These are phyloP conservation scores for Fraxinus velutina DNA, from an alignment of 305 asterid species.

Conservation along the genomic window DNA sequence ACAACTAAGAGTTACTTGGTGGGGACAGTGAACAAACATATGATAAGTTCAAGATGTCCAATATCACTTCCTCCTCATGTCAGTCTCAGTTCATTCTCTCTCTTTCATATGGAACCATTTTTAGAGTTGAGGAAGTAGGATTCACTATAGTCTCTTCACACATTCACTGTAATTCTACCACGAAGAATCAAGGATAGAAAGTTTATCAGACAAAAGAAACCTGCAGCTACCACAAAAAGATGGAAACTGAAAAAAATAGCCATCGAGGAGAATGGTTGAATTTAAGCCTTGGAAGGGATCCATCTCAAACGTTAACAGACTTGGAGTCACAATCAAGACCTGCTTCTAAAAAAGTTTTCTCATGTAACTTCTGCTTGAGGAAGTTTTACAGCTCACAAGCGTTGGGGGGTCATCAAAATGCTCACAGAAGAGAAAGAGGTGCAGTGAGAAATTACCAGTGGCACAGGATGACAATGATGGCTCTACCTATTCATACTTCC, in stretches of 20 bases:
- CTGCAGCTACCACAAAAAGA: conserved; percentile 23
- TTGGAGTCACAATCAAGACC: conserved; percentile 43
- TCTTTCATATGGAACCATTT: conserved; percentile 38
- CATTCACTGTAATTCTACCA: conserved; percentile 23
- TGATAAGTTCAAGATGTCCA: conserved; percentile 39
- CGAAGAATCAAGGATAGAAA: conserved; percentile 20
- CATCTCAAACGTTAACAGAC: conserved; percentile 32
- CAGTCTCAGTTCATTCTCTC: conserved; percentile 42
- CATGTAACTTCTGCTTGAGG: conserved; percentile 87
- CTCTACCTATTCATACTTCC: conserved; percentile 44
- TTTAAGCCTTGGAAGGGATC: conserved; percentile 53
- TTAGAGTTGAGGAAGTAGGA: conserved; percentile 35
- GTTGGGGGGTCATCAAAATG: conserved; percentile 91
- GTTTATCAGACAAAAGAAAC: not conserved
- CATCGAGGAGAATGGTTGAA: conserved; percentile 61
- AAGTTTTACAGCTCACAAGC: conserved; percentile 89
- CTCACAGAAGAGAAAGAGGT: conserved; percentile 86
- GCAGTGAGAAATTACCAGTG: conserved; percentile 63
- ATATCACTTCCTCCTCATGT: conserved; percentile 41
- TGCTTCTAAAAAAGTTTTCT: conserved; percentile 53
- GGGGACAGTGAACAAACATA: conserved; percentile 51
- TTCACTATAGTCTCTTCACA: conserved; percentile 29
- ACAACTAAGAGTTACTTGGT: conserved; percentile 48
- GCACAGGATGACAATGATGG: conserved; percentile 47
- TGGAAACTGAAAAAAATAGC: conserved; percentile 45